Evolutionary conservation across 2,329 filamentous ascomycete genomes (phyloP), one percentile per base, ranked within the genome.

Genomic region (Apiospora hydei): DNA sequence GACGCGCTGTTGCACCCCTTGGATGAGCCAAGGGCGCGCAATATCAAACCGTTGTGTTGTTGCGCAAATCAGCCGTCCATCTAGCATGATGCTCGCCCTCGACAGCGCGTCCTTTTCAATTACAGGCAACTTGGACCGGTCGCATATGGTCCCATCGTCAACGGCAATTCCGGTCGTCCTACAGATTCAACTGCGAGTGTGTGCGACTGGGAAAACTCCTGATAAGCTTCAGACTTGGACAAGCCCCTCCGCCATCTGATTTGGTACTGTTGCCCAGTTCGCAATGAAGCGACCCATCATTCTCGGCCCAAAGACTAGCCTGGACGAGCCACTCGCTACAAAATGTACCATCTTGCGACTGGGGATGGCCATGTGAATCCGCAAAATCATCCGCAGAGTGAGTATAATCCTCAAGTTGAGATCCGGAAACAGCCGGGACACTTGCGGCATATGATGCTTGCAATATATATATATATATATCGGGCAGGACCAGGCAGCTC

Each of bases 181-280:
- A 34, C 10, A 21, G 30, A 41, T 64, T 10, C 57, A n/a, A 64
- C 30, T 24, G 57, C 18, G 8, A 13, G 24, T 41, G 57, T 64
- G 34, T 64, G 34, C 41, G 21, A 64, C 34, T 64, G n/a, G 18
- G 30, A 41, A 41, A 51, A 18, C 57, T 38, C 34, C 38, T 64
- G 57, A n/a, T 41, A 64, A 41, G 57, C 57, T 64, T 38, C 53
- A 38, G 38, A n/a, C 53, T 38, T 21, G 53, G 30, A 30, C 57
- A n/a, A 41, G 57, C 57, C 41, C 57, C 57, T 34, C 57, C 57
- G 57, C 34, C 57, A 64, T 41, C 34, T 41, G 34, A 41, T 41
- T 24, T 16, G 24, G 21, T 4, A 38, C 30, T 41, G 13, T 64
- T 41, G 57, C 57, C 57, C 21, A 24, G 57, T 38, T 13, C 57